phyloP scores from a whole-genome alignment of 2,329 filamentous ascomycete genomes.

The Diaporthe sp. region DNA sequence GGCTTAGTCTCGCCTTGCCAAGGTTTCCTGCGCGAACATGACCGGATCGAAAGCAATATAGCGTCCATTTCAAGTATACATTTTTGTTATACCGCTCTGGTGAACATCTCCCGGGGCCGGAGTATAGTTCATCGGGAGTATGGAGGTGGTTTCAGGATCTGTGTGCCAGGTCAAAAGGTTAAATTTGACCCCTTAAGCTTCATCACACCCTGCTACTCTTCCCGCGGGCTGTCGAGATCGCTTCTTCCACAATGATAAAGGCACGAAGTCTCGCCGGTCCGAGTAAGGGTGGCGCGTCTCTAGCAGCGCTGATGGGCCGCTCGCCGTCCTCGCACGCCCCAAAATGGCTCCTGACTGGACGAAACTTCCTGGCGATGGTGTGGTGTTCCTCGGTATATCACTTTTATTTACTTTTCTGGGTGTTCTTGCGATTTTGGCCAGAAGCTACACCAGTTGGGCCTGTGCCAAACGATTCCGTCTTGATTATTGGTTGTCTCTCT shows the following conservation, averaged over 20 bases:
- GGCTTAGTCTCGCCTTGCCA: background rate
- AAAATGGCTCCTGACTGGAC: constrained; percentile 25
- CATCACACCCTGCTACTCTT: background rate
- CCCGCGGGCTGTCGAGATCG: background rate
- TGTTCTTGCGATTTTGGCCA: background rate
- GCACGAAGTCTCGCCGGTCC: background rate
- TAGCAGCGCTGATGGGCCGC: background rate
- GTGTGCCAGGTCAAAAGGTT: constrained; percentile 12
- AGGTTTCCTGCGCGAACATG: background rate
- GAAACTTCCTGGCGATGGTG: constrained; percentile 8
- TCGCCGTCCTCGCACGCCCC: background rate
- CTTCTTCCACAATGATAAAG: background rate
- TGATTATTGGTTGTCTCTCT: constrained; percentile 22
- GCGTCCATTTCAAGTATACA: background rate
- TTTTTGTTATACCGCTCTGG: background rate
- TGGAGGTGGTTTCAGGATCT: constrained; percentile 14
- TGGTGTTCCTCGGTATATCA: background rate
- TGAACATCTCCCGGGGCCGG: background rate
- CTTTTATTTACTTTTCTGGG: background rate
- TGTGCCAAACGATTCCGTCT: constrained; percentile 18
- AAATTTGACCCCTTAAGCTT: background rate
- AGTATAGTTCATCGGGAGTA: constrained; percentile 21
- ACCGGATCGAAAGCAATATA: background rate
- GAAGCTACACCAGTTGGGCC: constrained; percentile 8
- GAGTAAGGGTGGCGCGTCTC: no score